phyloP scores from a whole-genome alignment of 805 yeast species.

The Wickerhamomyces kurtzmanii region DNA sequence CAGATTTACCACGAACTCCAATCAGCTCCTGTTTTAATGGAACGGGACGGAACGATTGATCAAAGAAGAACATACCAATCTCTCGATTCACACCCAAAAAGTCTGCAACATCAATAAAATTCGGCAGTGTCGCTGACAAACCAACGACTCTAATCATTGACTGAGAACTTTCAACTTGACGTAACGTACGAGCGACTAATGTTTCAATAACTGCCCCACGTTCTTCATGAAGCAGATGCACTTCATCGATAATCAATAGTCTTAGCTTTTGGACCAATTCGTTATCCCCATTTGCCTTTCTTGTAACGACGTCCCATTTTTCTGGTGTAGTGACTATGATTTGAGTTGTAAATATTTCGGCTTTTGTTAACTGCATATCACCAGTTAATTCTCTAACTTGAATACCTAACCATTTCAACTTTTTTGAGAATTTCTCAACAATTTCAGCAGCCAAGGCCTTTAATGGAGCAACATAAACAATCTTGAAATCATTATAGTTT shows the following conservation, averaged over 20 bases:
- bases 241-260: constrained; percentile 88
- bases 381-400: constrained; percentile 86
- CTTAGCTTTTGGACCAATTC: constrained; percentile 80
- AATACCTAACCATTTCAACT: constrained; percentile 78
- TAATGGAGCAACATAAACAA: constrained; percentile 87
- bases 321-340: constrained; percentile 92
- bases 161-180: constrained; percentile 93
- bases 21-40: constrained; percentile 82
- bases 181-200: constrained; percentile 82
- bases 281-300: constrained; percentile 84
- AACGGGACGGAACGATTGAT: constrained; percentile 86
- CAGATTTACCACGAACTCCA: constrained; percentile 84
- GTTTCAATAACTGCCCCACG: constrained; percentile 97
- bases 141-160: constrained; percentile 92
- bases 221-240: constrained; percentile 92
- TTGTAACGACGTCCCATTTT: constrained; percentile 95
- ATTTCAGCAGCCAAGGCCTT: constrained; percentile 96
- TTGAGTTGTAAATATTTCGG: constrained; percentile 76
- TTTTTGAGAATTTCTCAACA: constrained; percentile 76
- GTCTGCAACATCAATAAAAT: constrained; percentile 88
- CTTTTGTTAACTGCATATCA: constrained; percentile 83
- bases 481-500: constrained; percentile 77
- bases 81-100: constrained; percentile 85
- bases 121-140: constrained; percentile 88
- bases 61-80: constrained; percentile 91